Evolutionary conservation across 2,329 filamentous ascomycete genomes (phyloP).

Genomic region (Corinectria fuckeliana): DNA sequence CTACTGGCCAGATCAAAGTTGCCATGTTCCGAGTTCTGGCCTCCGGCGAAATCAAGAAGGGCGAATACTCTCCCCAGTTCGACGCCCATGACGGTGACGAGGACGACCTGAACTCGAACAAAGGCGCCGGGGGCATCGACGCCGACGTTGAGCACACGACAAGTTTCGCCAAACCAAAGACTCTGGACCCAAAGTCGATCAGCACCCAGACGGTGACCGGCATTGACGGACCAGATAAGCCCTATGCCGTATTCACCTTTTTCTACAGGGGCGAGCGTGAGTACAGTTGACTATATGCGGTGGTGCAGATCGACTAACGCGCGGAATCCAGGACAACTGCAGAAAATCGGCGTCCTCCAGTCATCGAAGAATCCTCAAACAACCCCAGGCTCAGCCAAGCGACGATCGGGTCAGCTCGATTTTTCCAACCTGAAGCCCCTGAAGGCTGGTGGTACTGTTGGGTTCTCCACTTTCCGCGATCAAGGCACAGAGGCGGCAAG

Average conservation of each 20-base stretch:
- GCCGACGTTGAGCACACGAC: constrained; percentile 95
- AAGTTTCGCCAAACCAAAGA: constrained; percentile 96
- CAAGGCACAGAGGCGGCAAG: constrained; percentile 60
- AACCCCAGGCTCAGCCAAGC: constrained; percentile 69
- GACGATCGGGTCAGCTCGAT: constrained; percentile 83
- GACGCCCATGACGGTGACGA: constrained; percentile 96
- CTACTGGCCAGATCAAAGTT: constrained; percentile 97
- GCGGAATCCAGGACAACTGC: constrained; percentile 76
- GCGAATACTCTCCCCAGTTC: constrained; percentile 97
- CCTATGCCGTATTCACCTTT: constrained; percentile 96
- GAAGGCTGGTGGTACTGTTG: constrained; percentile 85
- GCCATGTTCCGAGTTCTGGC: constrained; percentile 94
- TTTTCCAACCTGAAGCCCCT: constrained; percentile 85
- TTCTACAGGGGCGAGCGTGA: constrained; percentile 94
- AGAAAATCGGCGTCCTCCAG: constrained; percentile 91
- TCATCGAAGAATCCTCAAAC: constrained; percentile 69
- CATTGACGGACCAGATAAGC: constrained; percentile 93
- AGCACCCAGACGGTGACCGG: constrained; percentile 99
- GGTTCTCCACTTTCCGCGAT: constrained; percentile 88
- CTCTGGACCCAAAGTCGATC: constrained; percentile 94
- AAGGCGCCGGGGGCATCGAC: constrained; percentile 68
- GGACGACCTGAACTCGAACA: constrained; percentile 57
- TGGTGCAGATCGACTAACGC: constrained; percentile 31
- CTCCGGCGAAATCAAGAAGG: constrained; percentile 95
- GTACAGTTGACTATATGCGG: constrained; percentile 47